Evolutionary conservation across 1,139 yeast genomes (phyloP), one percentile per base, ranked within the genome.

Genomic region (Suhomyces ambrosiae): DNA sequence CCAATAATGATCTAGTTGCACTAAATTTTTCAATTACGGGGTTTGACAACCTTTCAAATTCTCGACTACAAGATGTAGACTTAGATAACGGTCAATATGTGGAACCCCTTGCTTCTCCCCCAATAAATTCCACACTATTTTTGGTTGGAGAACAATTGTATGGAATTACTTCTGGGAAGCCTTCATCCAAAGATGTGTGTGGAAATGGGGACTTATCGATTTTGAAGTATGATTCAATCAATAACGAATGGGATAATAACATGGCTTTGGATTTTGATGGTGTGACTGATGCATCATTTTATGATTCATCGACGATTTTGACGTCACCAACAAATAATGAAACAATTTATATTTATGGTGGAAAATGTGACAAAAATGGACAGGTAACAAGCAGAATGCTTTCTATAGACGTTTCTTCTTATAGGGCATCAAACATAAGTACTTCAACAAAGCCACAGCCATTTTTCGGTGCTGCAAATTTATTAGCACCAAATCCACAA

Each of bases 331-430:
- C 40, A 14, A 65, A 59, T 19, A 44, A 54, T 6, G 47, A 55
- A 13, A 57, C 66, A 3, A 52, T 76, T 1, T 76, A 72, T 47
- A 61, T 77, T 2, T 78, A 71, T 46, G 82, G 82, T 3, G 83
- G 83, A 0, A 30, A 40, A 7, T 60, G 71, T 32, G 30, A 39
- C 3, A 23, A 40, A 1, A 39, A 42, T 0, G 54, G 53, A 1
- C 34, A 42, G 5, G 58, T 72, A 4, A 62, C 76, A 3, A 53
- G 54, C 40, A 53, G 76, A 22, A 55, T 79, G 39, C 42, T 73
- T 14, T 73, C 37, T 53, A 61, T 37, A 42, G 63, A 67, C 34
- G 41, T 61, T 24, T 34, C 41, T 5, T 47, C 53, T 2, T 45
- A 47, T 35, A 47, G 46, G 21, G 50, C 65, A 11, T 51, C 63